Conservation (phyloP, 345 rosid genomes). For the Arabidopsis suecica region DNA sequence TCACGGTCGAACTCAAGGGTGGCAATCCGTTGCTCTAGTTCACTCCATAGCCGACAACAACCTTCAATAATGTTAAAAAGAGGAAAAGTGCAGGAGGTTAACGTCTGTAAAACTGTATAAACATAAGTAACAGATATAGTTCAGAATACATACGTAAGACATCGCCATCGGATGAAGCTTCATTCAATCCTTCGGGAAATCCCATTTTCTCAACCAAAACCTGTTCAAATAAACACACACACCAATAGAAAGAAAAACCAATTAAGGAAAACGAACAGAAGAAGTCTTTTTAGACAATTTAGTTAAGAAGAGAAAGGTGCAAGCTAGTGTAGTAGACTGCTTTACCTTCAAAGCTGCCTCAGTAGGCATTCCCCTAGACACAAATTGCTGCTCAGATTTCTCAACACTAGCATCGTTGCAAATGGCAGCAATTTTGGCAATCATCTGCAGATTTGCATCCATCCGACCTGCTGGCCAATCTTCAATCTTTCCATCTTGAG, state of each 20-base stretch:
- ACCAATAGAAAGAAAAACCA: neutral
- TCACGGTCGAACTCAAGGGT: slow-evolving; percentile 95
- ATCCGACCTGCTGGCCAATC: slow-evolving; percentile 71
- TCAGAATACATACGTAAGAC: slow-evolving; percentile 55
- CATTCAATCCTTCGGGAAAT: slow-evolving; percentile 58
- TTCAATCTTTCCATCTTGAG: slow-evolving; percentile 80
- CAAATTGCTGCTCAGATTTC: slow-evolving; percentile 66
- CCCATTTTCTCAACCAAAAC: slow-evolving; percentile 98
- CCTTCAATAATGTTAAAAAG: slow-evolving; percentile 47
- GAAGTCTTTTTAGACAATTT: neutral
- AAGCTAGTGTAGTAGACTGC: slow-evolving; percentile 18
- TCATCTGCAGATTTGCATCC: slow-evolving; percentile 90
- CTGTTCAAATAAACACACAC: slow-evolving; percentile 49
- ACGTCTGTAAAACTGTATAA: neutral
- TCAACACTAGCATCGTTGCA: slow-evolving; percentile 91
- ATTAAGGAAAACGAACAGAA: slow-evolving; percentile 1
- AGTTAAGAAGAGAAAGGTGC: slow-evolving; percentile 19
- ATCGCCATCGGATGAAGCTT: slow-evolving; percentile 51
- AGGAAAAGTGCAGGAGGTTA: neutral
- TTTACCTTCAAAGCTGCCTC: slow-evolving; percentile 98
- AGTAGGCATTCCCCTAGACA: slow-evolving; percentile 81
- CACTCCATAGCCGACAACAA: slow-evolving; percentile 71
- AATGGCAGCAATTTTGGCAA: slow-evolving; percentile 86
- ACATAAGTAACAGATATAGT: slow-evolving; percentile 7
- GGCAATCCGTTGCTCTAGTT: slow-evolving; percentile 78